These are phyloP conservation scores for Mycena olivaceomarginata DNA, from an alignment of 768 basidiomycete genomes.

Conservation along the genomic window DNA sequence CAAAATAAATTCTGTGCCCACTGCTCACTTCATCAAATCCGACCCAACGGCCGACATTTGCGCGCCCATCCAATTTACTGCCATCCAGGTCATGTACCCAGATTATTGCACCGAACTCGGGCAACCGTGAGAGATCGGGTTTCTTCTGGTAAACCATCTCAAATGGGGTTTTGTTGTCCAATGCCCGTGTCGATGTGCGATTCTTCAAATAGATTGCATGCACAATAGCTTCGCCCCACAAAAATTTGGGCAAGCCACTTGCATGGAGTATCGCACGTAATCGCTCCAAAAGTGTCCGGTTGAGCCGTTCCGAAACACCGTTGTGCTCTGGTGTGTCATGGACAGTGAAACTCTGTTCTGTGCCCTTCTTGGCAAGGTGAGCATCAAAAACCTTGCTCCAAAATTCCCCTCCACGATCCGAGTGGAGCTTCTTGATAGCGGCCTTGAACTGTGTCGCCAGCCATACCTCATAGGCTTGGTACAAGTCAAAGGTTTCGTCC, in stretches of 20 bases:
- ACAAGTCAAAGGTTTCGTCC: no score
- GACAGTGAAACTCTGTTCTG: conserved; percentile 37
- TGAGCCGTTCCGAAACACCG: no score
- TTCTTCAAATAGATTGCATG: conserved; percentile 52
- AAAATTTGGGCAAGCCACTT: conserved; percentile 33
- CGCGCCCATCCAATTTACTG: conserved; percentile 52
- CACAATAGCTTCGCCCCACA: conserved; percentile 57
- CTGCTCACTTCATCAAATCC: conserved; percentile 58
- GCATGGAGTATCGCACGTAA: no score
- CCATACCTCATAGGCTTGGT: no score
- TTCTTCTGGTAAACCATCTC: no score
- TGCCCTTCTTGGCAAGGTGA: conserved; percentile 47
- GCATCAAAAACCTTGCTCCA: conserved; percentile 45
- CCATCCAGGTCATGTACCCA: conserved; percentile 47
- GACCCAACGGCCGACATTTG: conserved; percentile 55
- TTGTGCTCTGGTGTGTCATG: no score
- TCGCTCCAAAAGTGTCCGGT: no score
- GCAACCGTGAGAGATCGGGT: background rate
- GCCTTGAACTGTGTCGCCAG: no score
- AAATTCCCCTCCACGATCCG: conserved; percentile 55
- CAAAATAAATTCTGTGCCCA: conserved; percentile 55
- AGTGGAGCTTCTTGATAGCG: conserved; percentile 27
- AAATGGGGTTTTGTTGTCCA: no score
- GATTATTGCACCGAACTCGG: conserved; percentile 44
- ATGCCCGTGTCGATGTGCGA: no score